Percentiles rank a stretch among this genome's conserved stretches.
phyloP scores from a whole-genome alignment of 306 rosid species.

The Dalbergia cultrata region DNA sequence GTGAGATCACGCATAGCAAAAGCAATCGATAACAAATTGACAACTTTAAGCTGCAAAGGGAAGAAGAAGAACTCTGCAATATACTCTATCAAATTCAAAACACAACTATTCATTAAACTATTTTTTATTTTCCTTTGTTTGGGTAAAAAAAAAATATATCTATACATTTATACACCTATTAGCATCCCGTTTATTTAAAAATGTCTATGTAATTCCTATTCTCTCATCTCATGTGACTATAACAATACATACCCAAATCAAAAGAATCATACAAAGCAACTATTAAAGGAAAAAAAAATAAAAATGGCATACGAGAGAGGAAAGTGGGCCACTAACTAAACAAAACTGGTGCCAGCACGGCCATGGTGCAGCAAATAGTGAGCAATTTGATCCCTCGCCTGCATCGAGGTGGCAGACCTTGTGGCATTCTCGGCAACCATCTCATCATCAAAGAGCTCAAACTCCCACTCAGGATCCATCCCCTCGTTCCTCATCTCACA shows the following conservation, averaged over 20 bases:
- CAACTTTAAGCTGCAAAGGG: not conserved
- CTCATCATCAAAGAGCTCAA: constrained; percentile 73
- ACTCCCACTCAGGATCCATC: constrained; percentile 50
- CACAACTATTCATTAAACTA: not conserved
- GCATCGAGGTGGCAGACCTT: constrained; percentile 52
- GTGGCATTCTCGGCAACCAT: constrained; percentile 53
- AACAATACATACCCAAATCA: constrained; percentile 40
- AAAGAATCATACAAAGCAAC: not conserved
- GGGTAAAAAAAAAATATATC: not conserved
- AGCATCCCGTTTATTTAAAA: not conserved
- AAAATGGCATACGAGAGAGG: not conserved
- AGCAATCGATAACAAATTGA: not conserved
- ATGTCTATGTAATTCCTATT: constrained; percentile 15
- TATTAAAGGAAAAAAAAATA: not conserved
- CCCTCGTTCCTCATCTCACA: constrained; percentile 75
- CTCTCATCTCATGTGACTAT: constrained; percentile 31
- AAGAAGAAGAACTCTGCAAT: not conserved
- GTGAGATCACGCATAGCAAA: not conserved
- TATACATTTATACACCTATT: not conserved
- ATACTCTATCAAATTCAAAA: not conserved
- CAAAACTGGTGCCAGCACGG: constrained; percentile 59
- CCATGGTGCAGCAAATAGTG: constrained; percentile 75
- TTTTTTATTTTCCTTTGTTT: not conserved
- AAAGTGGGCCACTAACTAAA: constrained; percentile 3
- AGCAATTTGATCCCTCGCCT: constrained; percentile 77